phyloP scores from a whole-genome alignment of 768 basidiomycete species.

The Lanmaoa pseudosensibilis region DNA sequence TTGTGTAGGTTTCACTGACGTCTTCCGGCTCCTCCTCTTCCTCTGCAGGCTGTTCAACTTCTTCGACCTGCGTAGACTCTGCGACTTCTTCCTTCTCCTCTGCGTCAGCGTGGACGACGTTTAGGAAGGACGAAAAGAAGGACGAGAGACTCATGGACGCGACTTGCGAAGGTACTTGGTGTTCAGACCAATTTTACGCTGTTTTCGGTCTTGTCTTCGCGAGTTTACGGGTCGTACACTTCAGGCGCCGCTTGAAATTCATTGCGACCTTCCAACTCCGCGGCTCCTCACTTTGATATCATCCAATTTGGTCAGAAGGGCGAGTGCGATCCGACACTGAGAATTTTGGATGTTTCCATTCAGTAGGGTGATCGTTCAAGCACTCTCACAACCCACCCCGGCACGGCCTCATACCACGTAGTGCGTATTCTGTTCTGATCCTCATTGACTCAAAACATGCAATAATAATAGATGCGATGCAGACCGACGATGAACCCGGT shows the following conservation, averaged over 20 bases:
- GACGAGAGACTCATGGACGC: conserved; percentile 43
- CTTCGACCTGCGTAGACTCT: conserved; percentile 38
- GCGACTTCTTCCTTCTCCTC: conserved; percentile 26
- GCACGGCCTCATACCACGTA: neutral
- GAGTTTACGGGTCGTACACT: conserved; percentile 27
- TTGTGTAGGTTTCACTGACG: conserved; percentile 46
- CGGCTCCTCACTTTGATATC: neutral
- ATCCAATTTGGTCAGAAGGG: neutral
- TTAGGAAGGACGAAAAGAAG: conserved; percentile 45
- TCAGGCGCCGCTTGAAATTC: conserved; percentile 21
- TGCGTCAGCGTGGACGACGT: conserved; percentile 43
- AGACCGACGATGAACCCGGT: neutral
- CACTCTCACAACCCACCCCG: neutral
- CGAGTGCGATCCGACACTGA: neutral
- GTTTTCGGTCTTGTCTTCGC: conserved; percentile 16
- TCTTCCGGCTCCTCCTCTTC: conserved; percentile 77
- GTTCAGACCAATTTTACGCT: conserved; percentile 12
- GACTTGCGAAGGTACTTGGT: conserved; percentile 7
- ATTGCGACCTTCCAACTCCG: neutral
- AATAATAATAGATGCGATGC: neutral
- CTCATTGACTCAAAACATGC: neutral
- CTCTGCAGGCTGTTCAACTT: conserved; percentile 50
- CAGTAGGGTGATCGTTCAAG: no score
- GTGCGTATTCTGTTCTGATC: neutral
- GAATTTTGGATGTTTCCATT: neutral